phyloP scores from a whole-genome alignment of 805 yeast species.

The Starmerella apicola region DNA sequence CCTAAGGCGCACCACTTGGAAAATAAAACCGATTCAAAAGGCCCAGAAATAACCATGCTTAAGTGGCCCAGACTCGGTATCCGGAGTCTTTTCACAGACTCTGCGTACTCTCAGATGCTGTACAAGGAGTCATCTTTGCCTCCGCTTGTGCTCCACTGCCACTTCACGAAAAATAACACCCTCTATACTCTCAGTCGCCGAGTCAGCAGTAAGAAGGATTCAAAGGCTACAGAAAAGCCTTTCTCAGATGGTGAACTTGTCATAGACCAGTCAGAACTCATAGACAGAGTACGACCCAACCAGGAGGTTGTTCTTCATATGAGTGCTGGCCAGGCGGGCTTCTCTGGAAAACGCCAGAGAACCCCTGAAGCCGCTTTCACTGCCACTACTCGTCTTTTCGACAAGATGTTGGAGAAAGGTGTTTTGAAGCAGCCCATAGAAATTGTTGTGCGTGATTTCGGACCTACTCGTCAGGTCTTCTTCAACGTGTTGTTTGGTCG shows the following conservation, averaged over 20 bases:
- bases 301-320: constrained; percentile 58
- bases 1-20: too few species aligned
- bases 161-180: constrained; percentile 73
- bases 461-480: constrained; percentile 84
- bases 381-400: constrained; percentile 60
- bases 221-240: constrained; percentile 29
- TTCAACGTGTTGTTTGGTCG: constrained; percentile 73
- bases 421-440: constrained; percentile 54
- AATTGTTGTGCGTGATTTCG: constrained; percentile 65
- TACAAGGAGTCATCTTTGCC: constrained; percentile 8
- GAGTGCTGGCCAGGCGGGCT: constrained; percentile 79
- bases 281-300: constrained; percentile 67
- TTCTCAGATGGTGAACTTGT: constrained; percentile 31
- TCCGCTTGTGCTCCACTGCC: constrained; percentile 57
- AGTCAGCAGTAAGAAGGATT: constrained; percentile 31
- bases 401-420: constrained; percentile 51
- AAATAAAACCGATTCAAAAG: too few species aligned
- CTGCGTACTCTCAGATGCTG: neutral
- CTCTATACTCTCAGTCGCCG: constrained; percentile 50
- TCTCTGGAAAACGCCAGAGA: constrained; percentile 77
- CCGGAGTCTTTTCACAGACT: neutral
- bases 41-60: neutral
- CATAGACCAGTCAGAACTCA: constrained; percentile 47
- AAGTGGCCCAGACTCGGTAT: neutral
- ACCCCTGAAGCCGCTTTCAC: constrained; percentile 91